Conservation (phyloP, 768 basidiomycete genomes). For the Rhodotorula sphaerocarpa region DNA sequence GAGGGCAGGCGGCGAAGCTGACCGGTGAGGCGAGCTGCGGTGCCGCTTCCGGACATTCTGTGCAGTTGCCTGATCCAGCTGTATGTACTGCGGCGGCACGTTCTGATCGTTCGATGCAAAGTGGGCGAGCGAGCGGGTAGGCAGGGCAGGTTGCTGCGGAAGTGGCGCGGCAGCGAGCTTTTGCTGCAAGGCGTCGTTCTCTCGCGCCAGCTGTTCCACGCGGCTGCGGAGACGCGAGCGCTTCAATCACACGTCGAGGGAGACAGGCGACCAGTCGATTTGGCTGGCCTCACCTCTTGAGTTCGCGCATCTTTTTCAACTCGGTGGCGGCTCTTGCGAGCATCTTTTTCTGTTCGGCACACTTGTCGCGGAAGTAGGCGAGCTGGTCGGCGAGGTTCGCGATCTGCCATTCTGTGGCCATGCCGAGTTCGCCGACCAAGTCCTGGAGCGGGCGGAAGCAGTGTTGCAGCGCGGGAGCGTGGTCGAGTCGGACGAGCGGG, state of each 20-base stretch:
- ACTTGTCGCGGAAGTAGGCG: constrained; percentile 14
- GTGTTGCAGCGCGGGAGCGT: not conserved
- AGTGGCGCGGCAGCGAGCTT: not conserved
- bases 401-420: constrained; percentile 10
- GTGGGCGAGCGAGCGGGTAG: not conserved
- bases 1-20: too few species aligned
- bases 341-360: constrained; percentile 11
- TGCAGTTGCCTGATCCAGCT: not conserved
- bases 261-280: not conserved
- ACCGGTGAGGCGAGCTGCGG: too few species aligned
- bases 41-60: not conserved
- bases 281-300: constrained; percentile 15
- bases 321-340: not conserved
- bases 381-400: constrained; percentile 17
- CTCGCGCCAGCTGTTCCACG: not conserved
- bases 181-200: constrained; percentile 2
- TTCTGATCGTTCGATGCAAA: not conserved
- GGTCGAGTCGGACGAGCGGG: constrained; percentile 6
- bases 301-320: constrained; percentile 3
- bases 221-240: not conserved
- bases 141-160: not conserved
- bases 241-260: not conserved
- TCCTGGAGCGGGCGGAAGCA: constrained; percentile 9
- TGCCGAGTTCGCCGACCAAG: not conserved
- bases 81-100: not conserved